Percentiles rank a stretch among this genome's conserved stretches.
Evolutionary conservation across 306 rosid genomes (phyloP).

Genomic region (Cucumis sativus): Cucumber_9930_V3 NC_026660.2:24990501-24991000

Average conservation of each 20-base stretch:
- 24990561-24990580: slow-evolving; percentile 78
- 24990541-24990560: slow-evolving; percentile 57
- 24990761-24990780: slow-evolving; percentile 64
- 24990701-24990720: slow-evolving; percentile 72
- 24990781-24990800: slow-evolving; percentile 79
- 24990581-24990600: slow-evolving; percentile 59
- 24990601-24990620: slow-evolving; percentile 62
- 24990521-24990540: slow-evolving; percentile 61
- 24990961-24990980: slow-evolving; percentile 75
- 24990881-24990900: slow-evolving; percentile 42
- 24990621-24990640: slow-evolving; percentile 65
- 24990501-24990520: slow-evolving; percentile 86
- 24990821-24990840: slow-evolving; percentile 80
- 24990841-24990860: slow-evolving; percentile 59
- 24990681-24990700: slow-evolving; percentile 67
- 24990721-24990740: slow-evolving; percentile 55
- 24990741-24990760: slow-evolving; percentile 67
- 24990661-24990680: slow-evolving; percentile 61
- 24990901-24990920: slow-evolving; percentile 73
- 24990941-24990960: slow-evolving; percentile 87
- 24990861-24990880: slow-evolving; percentile 59
- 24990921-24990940: slow-evolving; percentile 69
- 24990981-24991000: slow-evolving; percentile 73
- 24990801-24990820: slow-evolving; percentile 58
- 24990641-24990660: slow-evolving; percentile 63